These are phyloP conservation scores for Pyrus communis DNA, from an alignment of 306 rosid species.

Conservation along the genomic window DNA sequence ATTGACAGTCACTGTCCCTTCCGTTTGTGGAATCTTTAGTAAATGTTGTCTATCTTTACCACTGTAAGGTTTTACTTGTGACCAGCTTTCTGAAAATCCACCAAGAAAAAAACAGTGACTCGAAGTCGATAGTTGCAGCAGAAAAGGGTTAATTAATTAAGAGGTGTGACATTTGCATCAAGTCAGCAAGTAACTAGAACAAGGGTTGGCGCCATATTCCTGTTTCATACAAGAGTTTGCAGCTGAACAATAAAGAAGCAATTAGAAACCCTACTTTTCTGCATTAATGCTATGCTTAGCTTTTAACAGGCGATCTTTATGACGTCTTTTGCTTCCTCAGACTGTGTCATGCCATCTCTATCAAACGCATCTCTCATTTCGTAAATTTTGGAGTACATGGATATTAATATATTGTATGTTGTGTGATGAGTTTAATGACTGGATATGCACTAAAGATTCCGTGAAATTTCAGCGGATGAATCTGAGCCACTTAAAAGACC, in stretches of 20 bases:
- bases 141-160: neutral
- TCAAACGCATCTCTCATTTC: neutral
- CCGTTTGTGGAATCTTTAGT: slow-evolving; percentile 11
- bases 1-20: slow-evolving; percentile 3
- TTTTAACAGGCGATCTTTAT: neutral
- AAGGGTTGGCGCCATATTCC: neutral
- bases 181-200: neutral
- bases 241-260: neutral
- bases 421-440: no score
- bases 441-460: no score
- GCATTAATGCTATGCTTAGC: neutral
- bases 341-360: neutral
- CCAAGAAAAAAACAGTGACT: neutral
- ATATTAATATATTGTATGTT: no score
- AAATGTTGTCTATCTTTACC: neutral
- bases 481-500: no score
- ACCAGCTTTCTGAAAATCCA: neutral
- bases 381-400: neutral
- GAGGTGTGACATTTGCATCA: neutral
- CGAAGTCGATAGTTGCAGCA: neutral
- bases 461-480: no score
- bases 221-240: neutral
- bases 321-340: neutral
- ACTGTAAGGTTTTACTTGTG: neutral
- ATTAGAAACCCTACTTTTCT: neutral